Conservation (phyloP, 2,329 filamentous ascomycete genomes). For the Thelonectria olida region DNA sequence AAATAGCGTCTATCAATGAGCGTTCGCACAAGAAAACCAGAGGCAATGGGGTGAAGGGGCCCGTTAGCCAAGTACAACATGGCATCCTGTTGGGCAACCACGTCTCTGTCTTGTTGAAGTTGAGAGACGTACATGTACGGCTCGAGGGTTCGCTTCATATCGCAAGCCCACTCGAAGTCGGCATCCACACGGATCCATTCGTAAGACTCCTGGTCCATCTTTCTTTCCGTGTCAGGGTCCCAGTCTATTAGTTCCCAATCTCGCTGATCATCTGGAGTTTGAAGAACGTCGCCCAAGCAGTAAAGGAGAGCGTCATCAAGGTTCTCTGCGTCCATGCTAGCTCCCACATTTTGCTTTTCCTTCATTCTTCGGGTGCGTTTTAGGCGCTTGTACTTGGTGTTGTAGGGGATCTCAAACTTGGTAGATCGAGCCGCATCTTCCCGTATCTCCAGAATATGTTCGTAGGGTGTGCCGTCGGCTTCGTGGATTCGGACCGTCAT, state of each 20-base stretch:
- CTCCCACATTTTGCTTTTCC: slow-evolving; percentile 69
- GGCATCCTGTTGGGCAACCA: slow-evolving; percentile 84
- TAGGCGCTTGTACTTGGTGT: slow-evolving; percentile 97
- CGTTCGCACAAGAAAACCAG: slow-evolving; percentile 89
- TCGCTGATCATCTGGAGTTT: slow-evolving; percentile 80
- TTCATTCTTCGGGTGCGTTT: slow-evolving; percentile 88
- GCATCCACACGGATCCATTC: slow-evolving; percentile 99
- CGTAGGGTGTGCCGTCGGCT: slow-evolving; percentile 96
- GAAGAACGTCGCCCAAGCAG: slow-evolving; percentile 89
- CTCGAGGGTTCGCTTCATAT: slow-evolving; percentile 82
- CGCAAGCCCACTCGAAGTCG: slow-evolving; percentile 97
- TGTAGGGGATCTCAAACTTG: slow-evolving; percentile 96
- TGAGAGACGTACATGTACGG: slow-evolving; percentile 99
- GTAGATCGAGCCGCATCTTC: slow-evolving; percentile 78
- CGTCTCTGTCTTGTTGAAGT: slow-evolving; percentile 94
- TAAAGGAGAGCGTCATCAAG: slow-evolving; percentile 88
- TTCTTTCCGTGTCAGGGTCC: slow-evolving; percentile 86
- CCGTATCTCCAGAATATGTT: slow-evolving; percentile 96
- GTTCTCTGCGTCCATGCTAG: slow-evolving; percentile 67
- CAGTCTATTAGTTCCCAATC: slow-evolving; percentile 91
- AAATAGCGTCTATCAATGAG: slow-evolving; percentile 93
- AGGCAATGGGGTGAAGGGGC: slow-evolving; percentile 81
- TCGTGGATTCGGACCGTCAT: slow-evolving; percentile 99
- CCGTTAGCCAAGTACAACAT: slow-evolving; percentile 76
- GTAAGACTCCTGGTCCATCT: slow-evolving; percentile 95